These are phyloP conservation scores for Apiospora hydei DNA, from an alignment of 2,329 filamentous ascomycete genomes.

Conservation along the genomic window DNA sequence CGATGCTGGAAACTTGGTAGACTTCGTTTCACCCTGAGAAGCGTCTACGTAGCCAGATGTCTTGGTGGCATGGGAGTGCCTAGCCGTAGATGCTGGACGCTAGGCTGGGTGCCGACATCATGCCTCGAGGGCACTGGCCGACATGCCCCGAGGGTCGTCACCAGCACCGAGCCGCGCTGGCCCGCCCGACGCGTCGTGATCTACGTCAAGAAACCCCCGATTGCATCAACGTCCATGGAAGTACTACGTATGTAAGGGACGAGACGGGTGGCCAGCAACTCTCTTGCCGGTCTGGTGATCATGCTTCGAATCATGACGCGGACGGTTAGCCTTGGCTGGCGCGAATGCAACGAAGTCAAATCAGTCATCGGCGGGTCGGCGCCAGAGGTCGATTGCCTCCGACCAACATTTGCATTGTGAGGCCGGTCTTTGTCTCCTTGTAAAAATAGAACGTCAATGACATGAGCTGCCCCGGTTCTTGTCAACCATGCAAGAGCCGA, in stretches of 20 bases:
- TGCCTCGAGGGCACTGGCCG: neutral
- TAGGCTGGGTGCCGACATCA: neutral
- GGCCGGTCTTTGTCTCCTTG: neutral
- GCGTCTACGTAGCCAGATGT: neutral
- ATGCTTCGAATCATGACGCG: slow-evolving; percentile 19
- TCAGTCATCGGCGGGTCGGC: slow-evolving; percentile 18
- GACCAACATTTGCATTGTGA: neutral
- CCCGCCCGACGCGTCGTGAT: slow-evolving; percentile 2
- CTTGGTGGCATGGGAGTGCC: neutral
- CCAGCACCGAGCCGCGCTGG: slow-evolving; percentile 4
- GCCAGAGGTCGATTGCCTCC: neutral
- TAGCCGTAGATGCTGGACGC: neutral
- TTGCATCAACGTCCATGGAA: neutral
- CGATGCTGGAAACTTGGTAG: neutral
- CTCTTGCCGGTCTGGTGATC: slow-evolving; percentile 3
- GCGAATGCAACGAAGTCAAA: slow-evolving; percentile 8
- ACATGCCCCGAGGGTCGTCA: neutral
- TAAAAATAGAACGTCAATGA: slow-evolving; percentile 16
- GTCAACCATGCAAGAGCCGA: slow-evolving; percentile 5
- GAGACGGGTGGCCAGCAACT: neutral
- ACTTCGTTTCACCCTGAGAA: neutral
- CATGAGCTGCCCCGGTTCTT: neutral
- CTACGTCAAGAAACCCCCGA: slow-evolving; percentile 13
- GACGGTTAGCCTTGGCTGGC: neutral
- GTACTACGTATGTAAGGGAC: neutral